These are phyloP conservation scores for Jackrogersella multiformis DNA, from an alignment of 495 filamentous ascomycete genomes.

Conservation along the genomic window DNA sequence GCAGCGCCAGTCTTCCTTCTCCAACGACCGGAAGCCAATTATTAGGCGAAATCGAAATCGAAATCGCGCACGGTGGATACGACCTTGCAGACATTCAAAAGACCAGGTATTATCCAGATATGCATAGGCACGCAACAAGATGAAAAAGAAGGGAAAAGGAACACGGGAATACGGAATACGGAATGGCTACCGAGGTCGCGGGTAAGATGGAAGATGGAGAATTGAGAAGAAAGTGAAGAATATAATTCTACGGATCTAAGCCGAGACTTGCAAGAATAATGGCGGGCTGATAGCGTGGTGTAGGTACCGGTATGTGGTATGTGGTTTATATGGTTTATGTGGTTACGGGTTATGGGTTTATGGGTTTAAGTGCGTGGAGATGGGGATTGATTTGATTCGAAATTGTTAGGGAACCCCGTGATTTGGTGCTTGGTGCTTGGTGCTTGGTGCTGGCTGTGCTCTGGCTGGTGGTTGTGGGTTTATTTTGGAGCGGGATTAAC, in stretches of 20 bases:
- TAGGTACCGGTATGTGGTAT: slow-evolving; percentile 27
- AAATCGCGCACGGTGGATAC: slow-evolving; percentile 44
- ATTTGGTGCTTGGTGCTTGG: too few species aligned
- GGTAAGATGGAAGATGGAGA: neutral
- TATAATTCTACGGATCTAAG: slow-evolving; percentile 42
- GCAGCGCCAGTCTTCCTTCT: slow-evolving; percentile 32
- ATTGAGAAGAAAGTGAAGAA: slow-evolving; percentile 26
- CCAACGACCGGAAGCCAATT: slow-evolving; percentile 25
- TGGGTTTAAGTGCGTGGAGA: slow-evolving; percentile 16
- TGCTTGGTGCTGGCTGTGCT: slow-evolving; percentile 4
- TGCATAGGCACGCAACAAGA: slow-evolving; percentile 25
- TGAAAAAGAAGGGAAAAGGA: neutral
- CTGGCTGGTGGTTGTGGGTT: too few species aligned
- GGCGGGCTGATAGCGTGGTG: slow-evolving; percentile 14
- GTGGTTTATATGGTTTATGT: neutral
- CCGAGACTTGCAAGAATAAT: slow-evolving; percentile 40
- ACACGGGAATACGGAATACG: slow-evolving; percentile 3
- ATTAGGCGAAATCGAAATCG: slow-evolving; percentile 41
- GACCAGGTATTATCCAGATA: slow-evolving; percentile 40
- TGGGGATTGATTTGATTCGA: neutral
- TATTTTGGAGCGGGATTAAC: neutral
- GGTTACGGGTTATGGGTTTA: neutral
- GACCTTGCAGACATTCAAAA: slow-evolving; percentile 46
- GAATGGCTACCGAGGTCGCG: slow-evolving; percentile 19
- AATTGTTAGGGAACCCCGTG: slow-evolving; percentile 18